A percentile compares a stretch with the other conserved stretches of the same genome.
These are phyloP conservation scores for Colletotrichum musicola DNA, from an alignment of 2,329 filamentous ascomycete species.

Conservation along the genomic window DNA sequence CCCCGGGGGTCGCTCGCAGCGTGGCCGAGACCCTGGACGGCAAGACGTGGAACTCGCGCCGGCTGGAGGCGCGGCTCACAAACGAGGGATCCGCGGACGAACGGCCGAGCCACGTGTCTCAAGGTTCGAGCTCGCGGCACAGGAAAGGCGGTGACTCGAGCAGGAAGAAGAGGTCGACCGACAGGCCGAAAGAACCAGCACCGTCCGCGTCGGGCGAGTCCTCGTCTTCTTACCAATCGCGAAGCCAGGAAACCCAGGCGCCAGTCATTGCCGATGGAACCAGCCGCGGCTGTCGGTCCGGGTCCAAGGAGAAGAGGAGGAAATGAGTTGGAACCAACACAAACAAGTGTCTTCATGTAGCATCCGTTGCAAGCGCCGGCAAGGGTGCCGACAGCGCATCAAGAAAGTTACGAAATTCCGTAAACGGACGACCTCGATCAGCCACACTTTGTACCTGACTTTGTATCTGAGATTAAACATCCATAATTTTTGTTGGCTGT, in stretches of 20 bases:
- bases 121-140: not conserved
- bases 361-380: not conserved
- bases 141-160: constrained; percentile 16
- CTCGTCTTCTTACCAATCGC: constrained; percentile 11
- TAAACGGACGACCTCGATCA: no score
- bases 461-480: no score
- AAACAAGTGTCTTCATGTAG: not conserved
- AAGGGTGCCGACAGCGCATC: not conserved
- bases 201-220: constrained; percentile 3
- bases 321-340: constrained; percentile 2
- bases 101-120: not conserved
- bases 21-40: constrained; percentile 16
- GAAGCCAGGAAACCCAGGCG: not conserved
- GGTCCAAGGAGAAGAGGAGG: constrained; percentile 13
- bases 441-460: no score
- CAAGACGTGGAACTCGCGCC: constrained; percentile 2
- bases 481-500: no score
- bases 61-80: constrained; percentile 21
- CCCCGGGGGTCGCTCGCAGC: constrained; percentile 3
- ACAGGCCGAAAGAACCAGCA: constrained; percentile 2
- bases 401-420: no score
- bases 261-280: constrained; percentile 14
- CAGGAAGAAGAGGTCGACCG: constrained; percentile 11
- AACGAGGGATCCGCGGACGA: constrained; percentile 17
- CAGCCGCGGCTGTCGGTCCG: not conserved